Base-by-base conservation (phyloP, 805 yeast species). In the Metschnikowia henanensis region DNA sequence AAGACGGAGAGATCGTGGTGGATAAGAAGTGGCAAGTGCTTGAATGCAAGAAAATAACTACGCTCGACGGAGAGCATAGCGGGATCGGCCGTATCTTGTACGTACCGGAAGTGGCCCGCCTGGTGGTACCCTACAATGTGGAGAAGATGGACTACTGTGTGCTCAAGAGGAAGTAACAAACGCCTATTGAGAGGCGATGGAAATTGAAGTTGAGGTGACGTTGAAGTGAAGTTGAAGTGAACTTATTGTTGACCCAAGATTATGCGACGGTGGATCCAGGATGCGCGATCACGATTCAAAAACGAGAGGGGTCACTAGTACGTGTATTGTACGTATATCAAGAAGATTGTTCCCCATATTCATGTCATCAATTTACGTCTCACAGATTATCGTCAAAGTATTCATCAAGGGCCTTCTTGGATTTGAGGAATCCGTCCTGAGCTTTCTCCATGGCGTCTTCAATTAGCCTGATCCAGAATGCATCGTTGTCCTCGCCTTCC, bases 61-160 rank as follows among this genome's bases (percentile, higher is more conserved):
- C 83, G 52, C 74, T 79, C 6, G 79, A 73, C 10, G 73, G 74
- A 1, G 50, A 62, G n/a, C 81, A 84, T 35, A 51, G 55, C 19
- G 83, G 85, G 2, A 37, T 83, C 4, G 82, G 80, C 0, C 74
- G 81, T 51, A 54, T 80, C 13, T 44, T 84, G 15, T 79, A 77
- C 55, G 45, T 82, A 2, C 87, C 87, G 3, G 32, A 43, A 6
- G 15, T 37, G 0, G 44, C 64, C 20, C 60, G 66, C 16, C 16
- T 20, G 9, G 56, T 43, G 23, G 49, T 62, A 16, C 66, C 60
- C 1, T 68, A 64, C 33, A 56, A 69, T 1, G 69, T 75, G 8
- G 68, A 68, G 26, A 72, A 76, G 51, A 68, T 74, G 60, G 70
- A 79, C 29, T 79, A 80, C 54, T 82, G 85, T 58, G 56, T 77